Percentiles rank a stretch among this genome's conserved stretches.
Evolutionary conservation across 495 filamentous ascomycete species (phyloP).

Genomic region (Filosporella fistucella): DNA sequence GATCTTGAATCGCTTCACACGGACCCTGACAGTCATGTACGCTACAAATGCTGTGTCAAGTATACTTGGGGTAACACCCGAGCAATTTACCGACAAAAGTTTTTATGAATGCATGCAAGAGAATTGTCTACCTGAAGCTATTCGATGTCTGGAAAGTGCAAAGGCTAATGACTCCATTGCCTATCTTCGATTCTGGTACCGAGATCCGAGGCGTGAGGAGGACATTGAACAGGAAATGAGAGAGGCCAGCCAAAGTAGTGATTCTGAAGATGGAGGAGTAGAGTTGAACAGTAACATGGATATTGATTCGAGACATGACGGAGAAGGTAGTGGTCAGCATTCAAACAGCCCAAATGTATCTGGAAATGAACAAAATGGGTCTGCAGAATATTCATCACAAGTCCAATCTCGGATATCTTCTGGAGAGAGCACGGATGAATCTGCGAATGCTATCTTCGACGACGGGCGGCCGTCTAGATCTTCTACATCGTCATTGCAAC

Average conservation of each 20-base stretch:
- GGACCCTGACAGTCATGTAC: slow-evolving; percentile 82
- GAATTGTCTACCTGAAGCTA: slow-evolving; percentile 69
- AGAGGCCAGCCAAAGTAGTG: slow-evolving; percentile 19
- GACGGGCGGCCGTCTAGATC: slow-evolving; percentile 7
- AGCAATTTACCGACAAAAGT: slow-evolving; percentile 62
- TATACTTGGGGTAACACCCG: slow-evolving; percentile 65
- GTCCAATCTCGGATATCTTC: slow-evolving; percentile 6
- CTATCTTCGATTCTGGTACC: slow-evolving; percentile 85
- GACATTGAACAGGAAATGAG: slow-evolving; percentile 26
- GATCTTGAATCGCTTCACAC: slow-evolving; percentile 83
- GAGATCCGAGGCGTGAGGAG: slow-evolving; percentile 57
- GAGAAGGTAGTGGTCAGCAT: not conserved
- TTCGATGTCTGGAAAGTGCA: slow-evolving; percentile 74
- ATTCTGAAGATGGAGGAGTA: slow-evolving; percentile 24
- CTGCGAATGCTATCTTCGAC: slow-evolving; percentile 12
- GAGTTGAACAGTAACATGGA: slow-evolving; percentile 28
- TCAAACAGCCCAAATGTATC: not conserved
- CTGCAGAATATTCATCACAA: no score
- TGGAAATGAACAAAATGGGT: not conserved
- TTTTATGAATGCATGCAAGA: slow-evolving; percentile 81
- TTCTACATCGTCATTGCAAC: slow-evolving; percentile 8
- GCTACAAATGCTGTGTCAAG: slow-evolving; percentile 69
- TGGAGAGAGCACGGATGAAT: slow-evolving; percentile 14
- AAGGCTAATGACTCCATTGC: slow-evolving; percentile 94
- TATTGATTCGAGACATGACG: slow-evolving; percentile 22